These are phyloP conservation scores for Auriculariales sp. DNA, from an alignment of 768 basidiomycete genomes.

Conservation along the genomic window DNA sequence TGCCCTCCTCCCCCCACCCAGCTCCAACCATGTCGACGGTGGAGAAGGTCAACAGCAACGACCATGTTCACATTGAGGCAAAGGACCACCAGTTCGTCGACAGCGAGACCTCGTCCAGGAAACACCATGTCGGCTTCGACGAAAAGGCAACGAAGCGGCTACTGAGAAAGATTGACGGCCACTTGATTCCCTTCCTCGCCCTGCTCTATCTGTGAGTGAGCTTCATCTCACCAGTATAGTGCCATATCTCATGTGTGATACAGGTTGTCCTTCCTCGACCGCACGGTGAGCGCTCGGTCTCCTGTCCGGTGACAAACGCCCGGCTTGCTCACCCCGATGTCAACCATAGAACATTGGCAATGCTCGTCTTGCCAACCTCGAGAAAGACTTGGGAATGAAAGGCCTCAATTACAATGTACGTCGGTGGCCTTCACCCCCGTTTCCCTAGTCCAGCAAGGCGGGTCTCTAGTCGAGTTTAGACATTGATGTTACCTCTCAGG, in stretches of 20 bases:
- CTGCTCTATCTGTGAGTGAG: constrained; percentile 64
- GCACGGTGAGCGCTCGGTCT: constrained; percentile 6
- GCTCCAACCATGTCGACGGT: too few species aligned
- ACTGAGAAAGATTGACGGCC: constrained; percentile 44
- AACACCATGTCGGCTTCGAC: too few species aligned
- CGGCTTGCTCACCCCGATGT: neutral
- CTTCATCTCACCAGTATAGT: too few species aligned
- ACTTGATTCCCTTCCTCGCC: constrained; percentile 62
- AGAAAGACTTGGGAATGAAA: constrained; percentile 34
- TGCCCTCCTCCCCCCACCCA: too few species aligned
- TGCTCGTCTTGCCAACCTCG: too few species aligned
- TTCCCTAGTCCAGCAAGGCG: too few species aligned
- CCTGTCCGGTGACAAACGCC: neutral
- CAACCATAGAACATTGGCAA: constrained; percentile 47
- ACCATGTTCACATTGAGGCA: too few species aligned
- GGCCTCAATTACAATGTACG: neutral
- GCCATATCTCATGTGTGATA: too few species aligned
- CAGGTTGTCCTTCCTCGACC: constrained; percentile 55
- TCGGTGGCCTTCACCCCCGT: constrained; percentile 1
- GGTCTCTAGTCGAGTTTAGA: constrained; percentile 33
- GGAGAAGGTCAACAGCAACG: too few species aligned
- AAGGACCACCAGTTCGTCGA: too few species aligned
- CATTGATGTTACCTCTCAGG: constrained; percentile 38
- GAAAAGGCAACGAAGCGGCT: too few species aligned
- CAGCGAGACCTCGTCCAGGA: too few species aligned